Evolutionary conservation across 495 filamentous ascomycete genomes (phyloP).

Genomic region (Aspergillus cristatus): DNA sequence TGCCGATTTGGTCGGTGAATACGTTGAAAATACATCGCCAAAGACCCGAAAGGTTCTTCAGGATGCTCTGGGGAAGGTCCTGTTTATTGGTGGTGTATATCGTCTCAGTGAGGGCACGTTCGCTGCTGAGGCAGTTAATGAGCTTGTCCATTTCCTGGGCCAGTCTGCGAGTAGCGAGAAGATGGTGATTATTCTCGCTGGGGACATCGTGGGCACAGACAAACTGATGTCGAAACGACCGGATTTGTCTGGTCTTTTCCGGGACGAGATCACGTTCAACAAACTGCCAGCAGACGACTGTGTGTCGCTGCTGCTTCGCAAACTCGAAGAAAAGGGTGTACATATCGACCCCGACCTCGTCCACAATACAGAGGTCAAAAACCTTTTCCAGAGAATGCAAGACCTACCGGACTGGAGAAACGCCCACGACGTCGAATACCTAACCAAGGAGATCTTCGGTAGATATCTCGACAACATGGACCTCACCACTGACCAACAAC

Average conservation of each 20-base stretch:
- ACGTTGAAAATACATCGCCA: constrained; percentile 56
- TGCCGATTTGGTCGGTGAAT: constrained; percentile 28
- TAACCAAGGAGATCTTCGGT: neutral
- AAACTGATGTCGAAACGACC: constrained; percentile 48
- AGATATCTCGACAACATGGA: neutral
- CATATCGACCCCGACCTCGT: neutral
- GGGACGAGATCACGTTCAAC: neutral
- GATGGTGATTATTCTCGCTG: constrained; percentile 56
- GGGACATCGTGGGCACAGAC: constrained; percentile 56
- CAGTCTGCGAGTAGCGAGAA: constrained; percentile 44
- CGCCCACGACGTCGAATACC: neutral
- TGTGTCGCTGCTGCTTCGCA: neutral
- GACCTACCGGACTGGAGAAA: neutral
- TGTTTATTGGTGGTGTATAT: constrained; percentile 61
- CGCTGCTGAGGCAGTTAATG: constrained; percentile 51
- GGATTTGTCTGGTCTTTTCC: constrained; percentile 48
- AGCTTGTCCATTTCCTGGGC: constrained; percentile 49
- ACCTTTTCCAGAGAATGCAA: neutral
- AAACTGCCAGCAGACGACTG: neutral
- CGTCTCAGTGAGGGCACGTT: constrained; percentile 45
- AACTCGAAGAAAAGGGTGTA: neutral
- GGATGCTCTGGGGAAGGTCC: constrained; percentile 49
- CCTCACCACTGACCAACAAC: neutral
- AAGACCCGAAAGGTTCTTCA: constrained; percentile 50
- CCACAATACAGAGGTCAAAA: neutral